Evolutionary conservation across 2,329 filamentous ascomycete genomes (phyloP).

Genomic region (Fusarium guadeloupense): DNA sequence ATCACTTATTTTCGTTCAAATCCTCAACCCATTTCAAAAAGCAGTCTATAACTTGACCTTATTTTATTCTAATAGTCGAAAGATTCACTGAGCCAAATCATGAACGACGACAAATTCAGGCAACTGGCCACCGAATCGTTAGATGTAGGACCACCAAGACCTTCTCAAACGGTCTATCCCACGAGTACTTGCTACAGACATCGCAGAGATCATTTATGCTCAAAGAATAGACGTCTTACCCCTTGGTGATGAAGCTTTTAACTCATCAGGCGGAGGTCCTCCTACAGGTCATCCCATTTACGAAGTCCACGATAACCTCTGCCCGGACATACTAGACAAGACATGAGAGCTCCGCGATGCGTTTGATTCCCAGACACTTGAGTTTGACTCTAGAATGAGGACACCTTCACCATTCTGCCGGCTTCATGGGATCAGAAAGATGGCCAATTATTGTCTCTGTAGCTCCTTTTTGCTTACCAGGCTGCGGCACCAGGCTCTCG

Average conservation of each 20-base stretch:
- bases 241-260: neutral
- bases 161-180: conserved; percentile 3
- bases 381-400: conserved; percentile 29
- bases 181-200: conserved; percentile 12
- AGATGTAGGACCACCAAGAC: neutral
- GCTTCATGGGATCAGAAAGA: neutral
- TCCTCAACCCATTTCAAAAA: neutral
- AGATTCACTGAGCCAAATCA: neutral
- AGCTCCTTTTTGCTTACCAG: conserved; percentile 41
- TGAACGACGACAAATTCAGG: neutral
- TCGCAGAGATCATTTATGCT: conserved; percentile 31
- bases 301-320: conserved; percentile 34
- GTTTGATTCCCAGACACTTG: conserved; percentile 6
- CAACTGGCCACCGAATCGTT: neutral
- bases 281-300: conserved; percentile 22
- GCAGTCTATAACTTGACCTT: too few species aligned
- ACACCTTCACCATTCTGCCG: rapidly evolving
- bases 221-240: conserved; percentile 42
- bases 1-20: neutral
- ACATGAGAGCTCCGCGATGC: conserved; percentile 13
- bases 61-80: too few species aligned
- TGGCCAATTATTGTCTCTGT: neutral
- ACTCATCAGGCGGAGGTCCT: neutral
- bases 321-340: conserved; percentile 25
- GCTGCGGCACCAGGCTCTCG: conserved; percentile 36